Base-by-base conservation (phyloP, 2,329 filamentous ascomycete genomes). In the Colletotrichum costaricense region DNA sequence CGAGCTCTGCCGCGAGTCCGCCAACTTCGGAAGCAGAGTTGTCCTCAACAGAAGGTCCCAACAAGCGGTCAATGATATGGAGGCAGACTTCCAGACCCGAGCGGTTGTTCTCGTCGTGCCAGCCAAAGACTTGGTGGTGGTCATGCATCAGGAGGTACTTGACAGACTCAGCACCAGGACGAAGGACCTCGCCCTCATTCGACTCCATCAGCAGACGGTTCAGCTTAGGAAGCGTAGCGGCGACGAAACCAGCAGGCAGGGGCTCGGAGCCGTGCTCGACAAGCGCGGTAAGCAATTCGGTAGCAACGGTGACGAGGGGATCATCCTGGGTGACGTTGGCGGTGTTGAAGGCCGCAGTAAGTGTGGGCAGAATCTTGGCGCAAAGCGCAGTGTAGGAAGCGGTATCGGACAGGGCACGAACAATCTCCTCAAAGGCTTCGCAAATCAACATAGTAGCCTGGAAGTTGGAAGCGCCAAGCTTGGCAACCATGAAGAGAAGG, bases 11-110 rank as follows among this genome's bases (percentile, higher is more conserved):
- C 5, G 97, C 97, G 76, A 99, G 90, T 19, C 95, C 95, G 77
- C 97, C 97, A 56, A 99, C 95, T 84, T 99, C 96, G n/a, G 95
- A 94, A 5, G 96, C 97, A 22, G 95, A 94, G 78, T 96, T 95
- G 79, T 99, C 97, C 78, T 97, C 94, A n/a, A 98, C 93, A 1
- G 89, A 84, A 1, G 94, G 93, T 3, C 94, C 93, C 35, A 99
- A 89, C 5, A 99, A 89, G 60, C 96, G 94, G 81, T 98, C 97
- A 75, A 99, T 95, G 77, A 99, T 97, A 76, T 95, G 91, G 60
- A 99, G 89, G 72, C 95, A 94, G 35, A 97, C 92, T 82, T 98
- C 95, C 12, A 98, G 88, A 19, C 96, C 96, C 49, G 91, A 93
- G 78, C 95, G 94, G 54, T 94, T 93, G 57, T 88, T 90, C 76